Evolutionary conservation across 2,329 filamentous ascomycete genomes (phyloP).

Genomic region (Claviceps lovelessii): DNA sequence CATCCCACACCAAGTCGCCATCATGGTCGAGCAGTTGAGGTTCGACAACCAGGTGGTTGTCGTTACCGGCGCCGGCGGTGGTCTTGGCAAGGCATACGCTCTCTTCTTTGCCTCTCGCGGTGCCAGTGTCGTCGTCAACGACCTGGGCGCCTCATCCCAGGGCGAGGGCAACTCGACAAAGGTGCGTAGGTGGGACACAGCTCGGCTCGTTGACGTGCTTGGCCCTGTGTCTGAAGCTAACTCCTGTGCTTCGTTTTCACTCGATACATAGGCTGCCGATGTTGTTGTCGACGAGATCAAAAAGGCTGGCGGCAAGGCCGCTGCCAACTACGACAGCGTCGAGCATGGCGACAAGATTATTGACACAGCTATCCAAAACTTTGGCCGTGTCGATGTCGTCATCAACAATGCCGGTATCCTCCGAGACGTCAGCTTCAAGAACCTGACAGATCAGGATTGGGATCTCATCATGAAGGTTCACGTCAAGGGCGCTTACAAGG

Average conservation of each 20-base stretch:
- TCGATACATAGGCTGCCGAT: slow-evolving; percentile 53
- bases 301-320: slow-evolving; percentile 80
- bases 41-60: slow-evolving; percentile 77
- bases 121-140: slow-evolving; percentile 91
- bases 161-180: slow-evolving; percentile 79
- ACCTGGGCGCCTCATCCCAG: slow-evolving; percentile 84
- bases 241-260: not conserved
- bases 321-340: slow-evolving; percentile 94
- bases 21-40: slow-evolving; percentile 55
- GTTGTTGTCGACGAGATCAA: slow-evolving; percentile 73
- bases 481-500: slow-evolving; percentile 90
- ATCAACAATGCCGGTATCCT: slow-evolving; percentile 98
- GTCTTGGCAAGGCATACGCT: slow-evolving; percentile 69
- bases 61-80: slow-evolving; percentile 68
- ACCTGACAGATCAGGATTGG: slow-evolving; percentile 96
- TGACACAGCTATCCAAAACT: slow-evolving; percentile 66
- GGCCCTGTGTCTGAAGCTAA: not conserved
- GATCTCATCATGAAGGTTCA: slow-evolving; percentile 89
- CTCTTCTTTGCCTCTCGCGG: slow-evolving; percentile 84
- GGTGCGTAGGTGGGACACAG: slow-evolving; percentile 33
- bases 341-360: slow-evolving; percentile 91
- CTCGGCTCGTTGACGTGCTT: not conserved
- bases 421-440: slow-evolving; percentile 93
- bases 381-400: slow-evolving; percentile 81
- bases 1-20: slow-evolving; percentile 13